Evolutionary conservation across 208 protist genomes (phyloP).

Genomic region (Trypanosoma avium): DNA sequence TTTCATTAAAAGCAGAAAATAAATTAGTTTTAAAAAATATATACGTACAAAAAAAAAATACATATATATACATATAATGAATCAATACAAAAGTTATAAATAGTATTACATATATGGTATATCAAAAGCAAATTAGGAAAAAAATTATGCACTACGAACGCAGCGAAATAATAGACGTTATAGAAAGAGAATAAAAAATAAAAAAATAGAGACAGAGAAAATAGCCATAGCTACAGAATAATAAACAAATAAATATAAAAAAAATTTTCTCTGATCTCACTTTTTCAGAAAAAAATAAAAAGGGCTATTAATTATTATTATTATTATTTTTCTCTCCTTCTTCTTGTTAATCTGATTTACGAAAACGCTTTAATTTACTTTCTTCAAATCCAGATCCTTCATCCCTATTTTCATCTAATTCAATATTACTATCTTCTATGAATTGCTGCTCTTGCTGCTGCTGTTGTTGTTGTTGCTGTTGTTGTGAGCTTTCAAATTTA

Average conservation of each 20-base stretch:
- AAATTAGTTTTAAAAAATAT: too few relatives aligned
- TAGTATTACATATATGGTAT: too few relatives aligned
- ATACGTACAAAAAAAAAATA: too few relatives aligned
- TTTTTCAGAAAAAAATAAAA: too few relatives aligned
- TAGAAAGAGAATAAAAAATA: slow-evolving; percentile 1
- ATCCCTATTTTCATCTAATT: neutral
- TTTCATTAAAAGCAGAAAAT: too few relatives aligned
- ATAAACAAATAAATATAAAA: neutral
- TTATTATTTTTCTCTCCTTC: neutral
- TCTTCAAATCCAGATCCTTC: too few relatives aligned
- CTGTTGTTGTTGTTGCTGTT: neutral
- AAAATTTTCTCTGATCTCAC: neutral
- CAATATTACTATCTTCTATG: neutral
- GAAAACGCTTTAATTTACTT: neutral
- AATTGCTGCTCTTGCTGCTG: neutral
- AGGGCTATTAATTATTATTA: neutral
- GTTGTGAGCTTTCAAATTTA: neutral
- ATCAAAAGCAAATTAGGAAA: too few relatives aligned
- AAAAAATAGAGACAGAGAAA: neutral
- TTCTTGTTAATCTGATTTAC: neutral
- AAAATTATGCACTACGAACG: too few relatives aligned
- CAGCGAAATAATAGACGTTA: too few relatives aligned
- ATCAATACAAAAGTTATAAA: too few relatives aligned
- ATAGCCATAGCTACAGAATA: neutral
- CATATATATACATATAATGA: too few relatives aligned